phyloP scores from a whole-genome alignment of 108 stramenopile species.

The Nitzschia palea region DNA sequence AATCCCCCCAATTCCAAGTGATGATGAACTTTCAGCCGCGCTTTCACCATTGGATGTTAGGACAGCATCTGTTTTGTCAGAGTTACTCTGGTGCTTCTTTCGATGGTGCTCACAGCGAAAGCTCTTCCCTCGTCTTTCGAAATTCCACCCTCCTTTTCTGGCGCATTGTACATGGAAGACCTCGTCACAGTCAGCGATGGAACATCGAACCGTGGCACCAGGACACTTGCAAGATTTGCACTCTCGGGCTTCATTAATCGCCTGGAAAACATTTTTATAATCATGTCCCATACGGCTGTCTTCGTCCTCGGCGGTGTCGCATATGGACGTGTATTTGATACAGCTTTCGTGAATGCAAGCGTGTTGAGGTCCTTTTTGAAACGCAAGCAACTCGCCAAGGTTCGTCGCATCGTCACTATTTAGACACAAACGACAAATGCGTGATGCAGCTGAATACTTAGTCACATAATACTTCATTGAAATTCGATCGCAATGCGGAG shows the following conservation, averaged over 20 bases:
- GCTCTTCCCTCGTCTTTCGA: slow-evolving; percentile 26
- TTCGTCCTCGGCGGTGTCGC: slow-evolving; percentile 29
- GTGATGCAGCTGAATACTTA: slow-evolving; percentile 11
- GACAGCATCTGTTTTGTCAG: background rate
- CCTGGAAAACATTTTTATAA: slow-evolving; percentile 43
- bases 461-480: slow-evolving; percentile 37
- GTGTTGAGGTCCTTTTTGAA: slow-evolving; percentile 20
- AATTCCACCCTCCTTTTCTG: slow-evolving; percentile 29
- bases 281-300: slow-evolving; percentile 31
- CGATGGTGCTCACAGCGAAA: slow-evolving; percentile 41
- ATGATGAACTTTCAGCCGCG: background rate
- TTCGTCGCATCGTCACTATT: background rate
- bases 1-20: background rate
- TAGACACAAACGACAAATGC: slow-evolving; percentile 31
- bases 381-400: slow-evolving; percentile 44
- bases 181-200: slow-evolving; percentile 12
- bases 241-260: slow-evolving; percentile 14
- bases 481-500: slow-evolving; percentile 23
- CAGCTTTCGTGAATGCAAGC: slow-evolving; percentile 39
- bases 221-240: slow-evolving; percentile 21
- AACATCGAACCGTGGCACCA: slow-evolving; percentile 46
- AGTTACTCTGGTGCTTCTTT: background rate
- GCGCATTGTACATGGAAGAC: slow-evolving; percentile 42
- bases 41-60: background rate
- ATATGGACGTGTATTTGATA: slow-evolving; percentile 38